Percentiles rank a stretch among this genome's conserved stretches.
Conservation (phyloP, 2,329 filamentous ascomycete genomes). For the Gaeumannomyces sp. region DNA sequence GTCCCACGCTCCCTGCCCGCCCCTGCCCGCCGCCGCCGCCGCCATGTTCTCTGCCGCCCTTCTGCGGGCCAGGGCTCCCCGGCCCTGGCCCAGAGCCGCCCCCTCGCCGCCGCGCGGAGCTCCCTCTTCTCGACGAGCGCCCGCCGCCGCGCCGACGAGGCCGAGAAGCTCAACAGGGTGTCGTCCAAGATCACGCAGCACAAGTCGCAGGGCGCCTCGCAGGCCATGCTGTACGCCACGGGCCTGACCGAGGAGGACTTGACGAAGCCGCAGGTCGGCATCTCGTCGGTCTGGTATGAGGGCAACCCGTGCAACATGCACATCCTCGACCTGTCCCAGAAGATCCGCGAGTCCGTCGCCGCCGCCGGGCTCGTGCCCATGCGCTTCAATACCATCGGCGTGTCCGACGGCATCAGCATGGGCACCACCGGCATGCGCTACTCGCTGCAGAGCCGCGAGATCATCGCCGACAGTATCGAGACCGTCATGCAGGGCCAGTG, state of each 20-base stretch:
- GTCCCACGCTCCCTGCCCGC: not conserved
- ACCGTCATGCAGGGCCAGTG: constrained; percentile 87
- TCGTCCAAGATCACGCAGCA: constrained; percentile 86
- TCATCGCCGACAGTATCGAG: constrained; percentile 93
- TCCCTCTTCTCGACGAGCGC: constrained; percentile 48
- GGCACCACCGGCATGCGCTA: constrained; percentile 86
- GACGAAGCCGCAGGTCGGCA: constrained; percentile 95
- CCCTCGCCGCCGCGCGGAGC: constrained; percentile 13
- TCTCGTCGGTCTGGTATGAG: constrained; percentile 96
- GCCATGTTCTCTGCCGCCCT: constrained; percentile 16
- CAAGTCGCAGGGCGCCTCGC: constrained; percentile 95
- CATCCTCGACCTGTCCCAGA: constrained; percentile 77
- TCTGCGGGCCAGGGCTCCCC: constrained; percentile 17
- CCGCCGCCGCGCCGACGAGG: constrained; percentile 39
- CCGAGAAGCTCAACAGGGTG: constrained; percentile 67
- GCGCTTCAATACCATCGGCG: constrained; percentile 98
- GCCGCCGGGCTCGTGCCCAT: constrained; percentile 80
- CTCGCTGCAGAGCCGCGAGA: constrained; percentile 81
- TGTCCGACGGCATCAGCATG: constrained; percentile 97
- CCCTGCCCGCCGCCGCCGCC: constrained; percentile 5
- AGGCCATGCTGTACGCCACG: constrained; percentile 98
- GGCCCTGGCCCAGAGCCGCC: constrained; percentile 14
- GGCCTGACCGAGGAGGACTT: constrained; percentile 81
- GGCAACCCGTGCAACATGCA: constrained; percentile 99
- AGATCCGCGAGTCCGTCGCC: constrained; percentile 57